phyloP scores from a whole-genome alignment of 108 stramenopile genomes.

The Cylindrotheca closterium region DNA sequence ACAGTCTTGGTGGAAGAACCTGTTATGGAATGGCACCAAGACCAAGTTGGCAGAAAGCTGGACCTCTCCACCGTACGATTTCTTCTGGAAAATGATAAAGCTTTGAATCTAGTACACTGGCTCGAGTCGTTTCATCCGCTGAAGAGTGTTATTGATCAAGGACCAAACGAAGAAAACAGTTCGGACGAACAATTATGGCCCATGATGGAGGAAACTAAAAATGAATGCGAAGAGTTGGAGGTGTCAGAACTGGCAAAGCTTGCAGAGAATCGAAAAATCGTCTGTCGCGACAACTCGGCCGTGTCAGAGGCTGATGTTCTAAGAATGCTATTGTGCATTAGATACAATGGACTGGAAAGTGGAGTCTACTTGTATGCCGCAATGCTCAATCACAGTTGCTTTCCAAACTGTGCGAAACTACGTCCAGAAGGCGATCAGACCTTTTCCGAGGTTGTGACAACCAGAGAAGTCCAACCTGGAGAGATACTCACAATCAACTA shows the following conservation, averaged over 20 bases:
- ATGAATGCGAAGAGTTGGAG: constrained; percentile 28
- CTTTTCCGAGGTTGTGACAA: constrained; percentile 82
- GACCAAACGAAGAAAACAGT: constrained; percentile 24
- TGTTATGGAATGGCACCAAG: constrained; percentile 57
- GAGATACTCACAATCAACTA: constrained; percentile 78
- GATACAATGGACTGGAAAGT: constrained; percentile 83
- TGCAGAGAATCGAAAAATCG: constrained; percentile 30
- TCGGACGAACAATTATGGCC: constrained; percentile 47
- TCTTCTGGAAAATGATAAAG: constrained; percentile 44
- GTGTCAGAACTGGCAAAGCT: constrained; percentile 31
- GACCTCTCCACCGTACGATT: constrained; percentile 59
- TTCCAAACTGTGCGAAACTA: constrained; percentile 84
- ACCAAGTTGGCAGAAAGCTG: constrained; percentile 58
- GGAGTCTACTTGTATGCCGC: constrained; percentile 75
- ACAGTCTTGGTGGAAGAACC: constrained; percentile 70
- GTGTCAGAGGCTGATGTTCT: constrained; percentile 45
- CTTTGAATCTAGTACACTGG: constrained; percentile 38
- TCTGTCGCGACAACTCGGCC: constrained; percentile 40
- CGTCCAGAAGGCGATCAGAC: constrained; percentile 29
- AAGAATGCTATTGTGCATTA: constrained; percentile 59
- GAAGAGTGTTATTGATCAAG: constrained; percentile 53
- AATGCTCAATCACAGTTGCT: constrained; percentile 77
- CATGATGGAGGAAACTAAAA: constrained; percentile 42
- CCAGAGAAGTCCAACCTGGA: constrained; percentile 54
- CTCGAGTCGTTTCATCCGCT: constrained; percentile 76